Conservation (phyloP, 2,329 filamentous ascomycete genomes). For the Trichothecium roseum region DNA sequence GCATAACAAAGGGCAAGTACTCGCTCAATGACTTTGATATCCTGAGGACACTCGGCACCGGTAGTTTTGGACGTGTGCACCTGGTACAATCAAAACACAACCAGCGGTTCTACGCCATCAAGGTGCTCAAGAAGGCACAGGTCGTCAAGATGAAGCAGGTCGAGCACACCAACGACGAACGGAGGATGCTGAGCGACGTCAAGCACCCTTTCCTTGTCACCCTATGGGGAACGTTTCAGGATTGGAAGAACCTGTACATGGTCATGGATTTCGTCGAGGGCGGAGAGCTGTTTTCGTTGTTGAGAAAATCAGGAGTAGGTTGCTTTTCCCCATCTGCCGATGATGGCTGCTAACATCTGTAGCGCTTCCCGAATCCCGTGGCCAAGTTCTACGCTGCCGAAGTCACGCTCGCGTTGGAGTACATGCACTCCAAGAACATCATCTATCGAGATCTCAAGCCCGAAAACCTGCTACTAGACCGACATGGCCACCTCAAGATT, state of each 20-base stretch:
- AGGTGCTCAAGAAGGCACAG: conserved; percentile 96
- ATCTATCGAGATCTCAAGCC: conserved; percentile 98
- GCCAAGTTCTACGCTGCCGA: conserved; percentile 99
- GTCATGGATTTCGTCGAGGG: conserved; percentile 99
- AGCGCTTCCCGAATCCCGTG: conserved; percentile 97
- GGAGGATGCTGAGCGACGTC: conserved; percentile 89
- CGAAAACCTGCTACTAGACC: conserved; percentile 83
- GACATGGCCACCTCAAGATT: conserved; percentile 91
- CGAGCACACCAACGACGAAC: conserved; percentile 97
- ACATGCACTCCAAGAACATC: conserved; percentile 87
- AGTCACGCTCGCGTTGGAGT: conserved; percentile 90
- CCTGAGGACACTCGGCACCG: conserved; percentile 84
- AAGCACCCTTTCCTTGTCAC: conserved; percentile 98
- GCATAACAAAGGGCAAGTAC: conserved; percentile 95
- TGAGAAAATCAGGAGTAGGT: conserved; percentile 82
- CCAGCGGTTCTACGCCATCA: conserved; percentile 94
- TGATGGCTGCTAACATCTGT: conserved; percentile 2
- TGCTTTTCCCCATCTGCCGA: not conserved
- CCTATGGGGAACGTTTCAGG: conserved; percentile 96
- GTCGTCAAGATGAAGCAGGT: conserved; percentile 99
- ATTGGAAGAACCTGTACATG: conserved; percentile 95
- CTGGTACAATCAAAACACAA: conserved; percentile 97
- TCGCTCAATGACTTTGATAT: conserved; percentile 84
- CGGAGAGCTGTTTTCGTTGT: conserved; percentile 88
- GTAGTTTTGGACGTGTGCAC: conserved; percentile 93